A percentile compares a stretch with the other conserved stretches of the same genome.
These are phyloP conservation scores for Graphilbum ipis-grandicollis DNA, from an alignment of 2,329 filamentous ascomycete species.

Conservation along the genomic window DNA sequence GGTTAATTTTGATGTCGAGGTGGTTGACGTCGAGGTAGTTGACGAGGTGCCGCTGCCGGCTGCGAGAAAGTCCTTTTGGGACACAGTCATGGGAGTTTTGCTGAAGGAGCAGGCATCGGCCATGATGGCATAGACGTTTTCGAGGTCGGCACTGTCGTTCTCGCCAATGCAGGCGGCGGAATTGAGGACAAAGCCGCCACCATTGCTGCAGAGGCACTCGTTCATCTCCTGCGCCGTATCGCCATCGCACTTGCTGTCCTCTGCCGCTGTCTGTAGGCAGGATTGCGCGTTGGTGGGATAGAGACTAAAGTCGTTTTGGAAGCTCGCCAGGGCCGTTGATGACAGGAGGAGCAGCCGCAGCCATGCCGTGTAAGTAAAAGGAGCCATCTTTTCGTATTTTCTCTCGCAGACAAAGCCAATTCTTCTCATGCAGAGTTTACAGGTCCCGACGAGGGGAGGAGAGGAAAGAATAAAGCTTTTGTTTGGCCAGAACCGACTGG, in stretches of 20 bases:
- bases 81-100: constrained; percentile 23
- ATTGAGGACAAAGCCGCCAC: constrained; percentile 28
- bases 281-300: constrained; percentile 23
- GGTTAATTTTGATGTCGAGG: too few relatives aligned
- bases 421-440: too few relatives aligned
- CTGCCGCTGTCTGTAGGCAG: constrained; percentile 25
- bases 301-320: constrained; percentile 21
- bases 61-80: constrained; percentile 22
- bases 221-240: constrained; percentile 23
- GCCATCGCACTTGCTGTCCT: constrained; percentile 22
- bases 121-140: constrained; percentile 25
- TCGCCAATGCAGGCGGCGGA: constrained; percentile 27
- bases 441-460: too few relatives aligned
- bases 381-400: too few relatives aligned
- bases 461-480: too few relatives aligned
- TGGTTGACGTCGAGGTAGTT: too few relatives aligned
- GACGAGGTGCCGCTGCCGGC: too few relatives aligned
- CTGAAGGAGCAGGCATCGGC: constrained; percentile 24
- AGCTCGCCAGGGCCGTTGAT: constrained; percentile 1
- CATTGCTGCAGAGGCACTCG: constrained; percentile 30
- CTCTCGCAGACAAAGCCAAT: too few relatives aligned
- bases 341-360: constrained; percentile 2
- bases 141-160: constrained; percentile 18
- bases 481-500: too few relatives aligned
- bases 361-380: not conserved